phyloP scores from a whole-genome alignment of 768 basidiomycete species.

The Boletus tylopilopsis region DNA sequence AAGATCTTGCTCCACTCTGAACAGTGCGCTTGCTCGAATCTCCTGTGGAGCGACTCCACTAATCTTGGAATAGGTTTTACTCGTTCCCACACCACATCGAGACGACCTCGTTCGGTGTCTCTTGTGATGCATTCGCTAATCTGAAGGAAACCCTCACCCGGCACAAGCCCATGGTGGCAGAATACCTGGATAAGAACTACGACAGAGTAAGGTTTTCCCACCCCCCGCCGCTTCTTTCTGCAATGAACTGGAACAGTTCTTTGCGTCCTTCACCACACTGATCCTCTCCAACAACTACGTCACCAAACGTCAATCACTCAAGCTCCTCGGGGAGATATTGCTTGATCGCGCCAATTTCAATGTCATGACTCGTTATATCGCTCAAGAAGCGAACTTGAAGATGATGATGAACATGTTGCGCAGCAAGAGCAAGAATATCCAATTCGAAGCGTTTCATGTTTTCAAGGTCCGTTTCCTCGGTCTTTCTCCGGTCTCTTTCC shows the following conservation, averaged over 20 bases:
- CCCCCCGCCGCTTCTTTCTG: not conserved
- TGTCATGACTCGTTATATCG: conserved; percentile 98
- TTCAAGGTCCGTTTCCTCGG: conserved; percentile 75
- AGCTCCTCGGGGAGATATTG: conserved; percentile 95
- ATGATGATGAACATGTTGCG: conserved; percentile 99
- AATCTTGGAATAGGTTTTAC: conserved; percentile 69
- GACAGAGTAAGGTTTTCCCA: conserved; percentile 65
- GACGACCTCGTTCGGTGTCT: conserved; percentile 95
- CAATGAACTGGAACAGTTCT: conserved; percentile 60
- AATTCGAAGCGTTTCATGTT: conserved; percentile 99
- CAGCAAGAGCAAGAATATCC: conserved; percentile 99
- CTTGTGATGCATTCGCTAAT: conserved; percentile 96
- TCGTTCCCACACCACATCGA: conserved; percentile 96
- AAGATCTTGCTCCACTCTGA: conserved; percentile 92
- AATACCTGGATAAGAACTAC: conserved; percentile 95
- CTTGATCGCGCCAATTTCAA: conserved; percentile 97
- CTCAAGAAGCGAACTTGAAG: conserved; percentile 93
- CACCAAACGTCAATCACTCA: conserved; percentile 98
- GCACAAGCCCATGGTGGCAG: conserved; percentile 97
- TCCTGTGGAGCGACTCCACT: not conserved
- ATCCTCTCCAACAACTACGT: conserved; percentile 96
- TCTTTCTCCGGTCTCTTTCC: not conserved
- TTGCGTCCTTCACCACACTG: conserved; percentile 89
- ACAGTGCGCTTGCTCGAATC: conserved; percentile 60
- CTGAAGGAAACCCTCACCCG: conserved; percentile 96